These are phyloP conservation scores for Sporothrix inflata DNA, from an alignment of 2,329 filamentous ascomycete genomes.

Conservation along the genomic window DNA sequence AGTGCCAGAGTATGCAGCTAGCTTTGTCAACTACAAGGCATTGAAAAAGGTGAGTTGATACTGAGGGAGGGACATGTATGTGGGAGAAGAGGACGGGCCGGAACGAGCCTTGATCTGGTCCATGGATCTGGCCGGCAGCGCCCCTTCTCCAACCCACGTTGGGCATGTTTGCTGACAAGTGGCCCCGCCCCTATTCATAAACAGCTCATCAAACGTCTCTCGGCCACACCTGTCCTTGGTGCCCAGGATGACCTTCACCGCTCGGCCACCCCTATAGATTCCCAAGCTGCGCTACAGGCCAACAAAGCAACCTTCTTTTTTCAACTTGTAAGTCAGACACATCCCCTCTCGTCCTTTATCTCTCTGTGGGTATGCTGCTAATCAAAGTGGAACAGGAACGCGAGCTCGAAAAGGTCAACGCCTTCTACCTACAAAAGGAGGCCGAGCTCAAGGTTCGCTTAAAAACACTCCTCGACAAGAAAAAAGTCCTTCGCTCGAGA, in stretches of 20 bases:
- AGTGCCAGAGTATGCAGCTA: conserved; percentile 97
- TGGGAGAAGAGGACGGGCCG: not conserved
- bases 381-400: conserved; percentile 72
- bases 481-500: conserved; percentile 83
- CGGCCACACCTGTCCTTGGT: conserved; percentile 81
- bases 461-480: conserved; percentile 92
- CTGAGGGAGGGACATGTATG: not conserved
- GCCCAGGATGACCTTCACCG: conserved; percentile 69
- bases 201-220: conserved; percentile 97
- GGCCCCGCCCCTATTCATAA: not conserved
- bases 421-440: conserved; percentile 96
- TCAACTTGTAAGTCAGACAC: conserved; percentile 70
- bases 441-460: conserved; percentile 95
- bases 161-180: not conserved
- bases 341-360: not conserved
- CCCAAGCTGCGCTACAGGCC: conserved; percentile 88
- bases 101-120: not conserved
- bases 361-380: conserved; percentile 33
- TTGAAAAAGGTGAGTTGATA: conserved; percentile 75
- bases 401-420: conserved; percentile 97
- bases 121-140: conserved; percentile 11
- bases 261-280: conserved; percentile 60
- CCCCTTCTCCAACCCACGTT: conserved; percentile 20
- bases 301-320: conserved; percentile 99
- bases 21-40: conserved; percentile 99